Evolutionary conservation across 2,329 filamentous ascomycete species (phyloP), one percentile per base, ranked within the genome.

Genomic region (Monosporascus cannonballus): DNA sequence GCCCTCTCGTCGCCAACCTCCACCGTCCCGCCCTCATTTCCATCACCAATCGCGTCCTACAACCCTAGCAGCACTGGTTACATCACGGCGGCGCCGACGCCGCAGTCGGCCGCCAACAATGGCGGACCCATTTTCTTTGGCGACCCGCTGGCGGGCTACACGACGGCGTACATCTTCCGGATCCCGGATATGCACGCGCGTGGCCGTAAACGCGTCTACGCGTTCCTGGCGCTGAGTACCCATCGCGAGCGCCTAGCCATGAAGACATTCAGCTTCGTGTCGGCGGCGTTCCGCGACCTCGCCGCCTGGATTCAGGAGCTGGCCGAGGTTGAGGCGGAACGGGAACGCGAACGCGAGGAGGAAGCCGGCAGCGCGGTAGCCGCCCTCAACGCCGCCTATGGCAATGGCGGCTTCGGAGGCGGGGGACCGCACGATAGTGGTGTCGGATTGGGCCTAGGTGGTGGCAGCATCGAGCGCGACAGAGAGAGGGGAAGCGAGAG

Each of bases 61-160:
- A 65, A 37, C 15, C 47, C 55, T 4, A 34, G 37, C 7, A 69
- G 71, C 20, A 69, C 72, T 3, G 70, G 71, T 14, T 81, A 80
- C 59, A 75, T 81, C 27, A 81, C 79, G 1, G 80, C 59, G 74
- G 74, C 63, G 66, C 79, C 55, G 73, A 79, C 51, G 72, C 79
- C 38, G 74, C 66, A 67, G 52, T 67, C 66, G 4, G 66, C 82
- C 17, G 76, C 78, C 1, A 82, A 81, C 11, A 45, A 45, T 3
- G 84, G 83, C 3, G 84, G 84, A 0, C 83, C 84, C 30, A 85
- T 87, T 50, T 86, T 87, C 66, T 87, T 87, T 54, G 84, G 84
- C 30, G 84, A 87, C 61, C 76, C 81, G 1, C 66, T 79, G 0
- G 79, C 83, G 1, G 84, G 84, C 30, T 87, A 86, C 67, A 87